Evolutionary conservation across 345 rosid genomes (phyloP), one percentile per base, ranked within the genome.

Genomic region (Erodium maritimum): DNA sequence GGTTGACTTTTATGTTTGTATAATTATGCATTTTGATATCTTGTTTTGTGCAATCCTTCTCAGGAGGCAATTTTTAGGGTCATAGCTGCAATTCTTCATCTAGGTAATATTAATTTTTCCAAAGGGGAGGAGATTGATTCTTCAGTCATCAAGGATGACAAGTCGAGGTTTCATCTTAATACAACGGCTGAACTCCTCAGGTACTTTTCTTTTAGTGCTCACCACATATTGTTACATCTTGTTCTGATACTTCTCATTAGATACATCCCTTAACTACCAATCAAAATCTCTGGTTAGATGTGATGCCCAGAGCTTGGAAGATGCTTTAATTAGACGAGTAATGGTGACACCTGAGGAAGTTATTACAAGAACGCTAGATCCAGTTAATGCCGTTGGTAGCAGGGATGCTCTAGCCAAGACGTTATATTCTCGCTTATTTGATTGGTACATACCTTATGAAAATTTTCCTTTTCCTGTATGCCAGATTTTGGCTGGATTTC

Each of bases 341-440:
- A 89, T 89, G 95, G 89, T 89, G 65, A 89, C 96, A 50, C 96
- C 96, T 19, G 96, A 89, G 65, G 96, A 89, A 82, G 65, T 89
- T 60, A 89, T 89, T 65, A 89, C 88, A 45, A 80, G 79, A 76
- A 82, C 86, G 42, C 89, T 89, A 58, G 95, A 86, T 71, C 96
- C 95, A 17, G 75, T 55, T 19, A 73, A 73, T 73, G 96, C 96
- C 54, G 48, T 79, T 50, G 79, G 67, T 52, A 89, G 91, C 78
- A 76, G 95, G 74, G 96, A 89, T 82, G 87, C 96, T 20, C 67
- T 89, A 58, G 96, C 96, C 37, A 89, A 86, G 80, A 89, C 96
- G 1, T 62, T 79, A 52, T 89, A 89, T 74, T 86, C 89, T 70
- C 89, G 89, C 68, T 75, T 89, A 65, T 86, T 89, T 79, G 96